phyloP scores from a whole-genome alignment of 495 filamentous ascomycete genomes.

The Xylaria sp. region DNA sequence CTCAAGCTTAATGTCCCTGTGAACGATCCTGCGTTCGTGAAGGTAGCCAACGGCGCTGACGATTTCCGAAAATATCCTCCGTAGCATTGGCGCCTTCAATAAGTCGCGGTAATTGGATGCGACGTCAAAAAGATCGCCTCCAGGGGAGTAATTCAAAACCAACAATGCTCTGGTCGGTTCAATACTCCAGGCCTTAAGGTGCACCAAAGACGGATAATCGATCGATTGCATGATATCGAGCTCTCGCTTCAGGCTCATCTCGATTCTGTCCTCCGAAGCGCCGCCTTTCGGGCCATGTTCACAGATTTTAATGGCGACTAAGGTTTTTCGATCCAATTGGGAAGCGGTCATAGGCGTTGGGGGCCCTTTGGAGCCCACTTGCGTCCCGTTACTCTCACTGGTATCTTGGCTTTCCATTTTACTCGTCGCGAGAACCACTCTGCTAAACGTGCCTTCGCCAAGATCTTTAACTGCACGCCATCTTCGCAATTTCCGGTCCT shows the following conservation, averaged over 20 bases:
- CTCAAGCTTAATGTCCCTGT: conserved; percentile 97
- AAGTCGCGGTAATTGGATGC: conserved; percentile 71
- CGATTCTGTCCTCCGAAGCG: conserved; percentile 84
- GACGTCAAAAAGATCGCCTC: conserved; percentile 93
- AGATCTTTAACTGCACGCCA: conserved; percentile 82
- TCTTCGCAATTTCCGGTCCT: conserved; percentile 62
- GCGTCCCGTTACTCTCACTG: conserved; percentile 26
- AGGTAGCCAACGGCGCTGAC: conserved; percentile 86
- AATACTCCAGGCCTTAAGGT: conserved; percentile 86
- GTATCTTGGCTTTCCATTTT: conserved; percentile 56
- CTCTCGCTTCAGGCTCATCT: conserved; percentile 91
- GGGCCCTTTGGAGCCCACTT: conserved; percentile 33
- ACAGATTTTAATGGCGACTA: conserved; percentile 95
- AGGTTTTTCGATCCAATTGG: conserved; percentile 63
- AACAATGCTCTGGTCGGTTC: conserved; percentile 81
- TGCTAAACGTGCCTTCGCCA: conserved; percentile 94
- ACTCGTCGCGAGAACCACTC: conserved; percentile 83
- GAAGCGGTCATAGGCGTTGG: conserved; percentile 40
- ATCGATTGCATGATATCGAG: conserved; percentile 88
- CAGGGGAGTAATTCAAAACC: conserved; percentile 89
- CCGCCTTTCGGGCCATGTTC: conserved; percentile 93
- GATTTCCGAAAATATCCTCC: conserved; percentile 89
- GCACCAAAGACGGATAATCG: conserved; percentile 86
- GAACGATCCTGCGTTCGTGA: conserved; percentile 84
- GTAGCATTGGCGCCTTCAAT: conserved; percentile 71